Base-by-base conservation (phyloP, 2,329 filamentous ascomycete genomes). In the Cytospora piceae region DNA sequence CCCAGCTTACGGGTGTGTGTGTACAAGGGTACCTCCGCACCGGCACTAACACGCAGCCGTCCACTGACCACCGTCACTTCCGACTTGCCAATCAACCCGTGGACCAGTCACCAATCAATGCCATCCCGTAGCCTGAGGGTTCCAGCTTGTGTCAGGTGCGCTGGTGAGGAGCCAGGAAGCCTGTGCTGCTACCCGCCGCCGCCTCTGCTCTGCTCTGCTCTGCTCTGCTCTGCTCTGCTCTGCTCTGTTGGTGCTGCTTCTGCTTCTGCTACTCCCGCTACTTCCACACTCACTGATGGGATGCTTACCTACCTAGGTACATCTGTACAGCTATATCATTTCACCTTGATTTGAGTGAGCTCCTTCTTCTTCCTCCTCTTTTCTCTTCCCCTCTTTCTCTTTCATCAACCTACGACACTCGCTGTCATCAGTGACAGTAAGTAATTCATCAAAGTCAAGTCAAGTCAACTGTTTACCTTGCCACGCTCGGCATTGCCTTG, bases 21-120 rank as follows among this genome's bases (percentile, higher is more conserved):
- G 24, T 22, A 29, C 27, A 29, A 29, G 27, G n/a, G 46, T 49
- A 49, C 46, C 17, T 52, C 53, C 39, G 39, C 61, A 37, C 53
- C 39, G 56, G 8, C 61, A 63, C 53, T 63, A 63, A 63, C 61
- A 57, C 61, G n/a, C 9, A 63, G 53, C 53, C 61, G 56, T 57
- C 34, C 39, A 57, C 29, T 46, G 54, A 51, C 61, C 61, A 32
- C 61, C 61, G 42, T 57, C 61, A 63, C 61, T 54, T 39, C 39
- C 51, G 53, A 55, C 61, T 58, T 29, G n/a, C 60, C 15, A 29
- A 24, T 57, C 49, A 51, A 54, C 4, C 60, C 34, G 20, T 51
- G 39, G 56, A 57, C 32, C 52, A 56, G 15, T 42, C 53, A 29
- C 60, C 15, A 27, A 31, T 34, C 51, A 52, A 27, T 42, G 27